A percentile compares a stretch with the other conserved stretches of the same genome.
Conservation (phyloP, 2,329 filamentous ascomycete species). For the Fusarium sarcochroum region DNA sequence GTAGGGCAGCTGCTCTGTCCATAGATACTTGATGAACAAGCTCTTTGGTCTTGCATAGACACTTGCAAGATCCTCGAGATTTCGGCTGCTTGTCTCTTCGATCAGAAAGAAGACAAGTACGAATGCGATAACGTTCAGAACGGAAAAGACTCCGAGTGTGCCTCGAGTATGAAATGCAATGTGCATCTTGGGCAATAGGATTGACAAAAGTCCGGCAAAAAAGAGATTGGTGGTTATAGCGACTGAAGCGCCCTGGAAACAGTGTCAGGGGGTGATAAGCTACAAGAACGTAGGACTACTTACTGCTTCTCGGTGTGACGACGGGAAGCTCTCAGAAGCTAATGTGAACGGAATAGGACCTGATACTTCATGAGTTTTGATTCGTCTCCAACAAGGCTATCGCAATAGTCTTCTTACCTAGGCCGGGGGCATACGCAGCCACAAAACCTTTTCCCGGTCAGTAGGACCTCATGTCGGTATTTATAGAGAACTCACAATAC, state of each 20-base stretch:
- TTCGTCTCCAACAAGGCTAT: fast-evolving
- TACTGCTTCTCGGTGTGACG: background rate
- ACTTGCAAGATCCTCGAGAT: background rate
- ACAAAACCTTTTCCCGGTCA: background rate
- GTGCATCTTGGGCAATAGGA: background rate
- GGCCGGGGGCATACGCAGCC: background rate
- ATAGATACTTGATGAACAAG: background rate
- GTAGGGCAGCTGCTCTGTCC: background rate
- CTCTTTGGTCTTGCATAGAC: background rate
- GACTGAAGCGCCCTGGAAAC: background rate
- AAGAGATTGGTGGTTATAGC: background rate
- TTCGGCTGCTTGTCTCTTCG: background rate
- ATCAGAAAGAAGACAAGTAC: background rate
- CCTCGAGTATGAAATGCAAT: background rate
- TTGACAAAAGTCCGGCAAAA: background rate
- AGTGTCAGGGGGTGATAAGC: background rate
- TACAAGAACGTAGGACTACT: background rate
- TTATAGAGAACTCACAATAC: background rate
- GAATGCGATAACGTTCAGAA: background rate
- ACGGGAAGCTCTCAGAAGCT: background rate
- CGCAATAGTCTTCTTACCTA: background rate
- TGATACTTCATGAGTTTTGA: background rate
- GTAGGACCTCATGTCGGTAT: background rate
- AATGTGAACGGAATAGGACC: background rate
- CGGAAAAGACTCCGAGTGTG: background rate